Conservation (phyloP, 306 rosid genomes). For the Cicer yamashitae region DNA sequence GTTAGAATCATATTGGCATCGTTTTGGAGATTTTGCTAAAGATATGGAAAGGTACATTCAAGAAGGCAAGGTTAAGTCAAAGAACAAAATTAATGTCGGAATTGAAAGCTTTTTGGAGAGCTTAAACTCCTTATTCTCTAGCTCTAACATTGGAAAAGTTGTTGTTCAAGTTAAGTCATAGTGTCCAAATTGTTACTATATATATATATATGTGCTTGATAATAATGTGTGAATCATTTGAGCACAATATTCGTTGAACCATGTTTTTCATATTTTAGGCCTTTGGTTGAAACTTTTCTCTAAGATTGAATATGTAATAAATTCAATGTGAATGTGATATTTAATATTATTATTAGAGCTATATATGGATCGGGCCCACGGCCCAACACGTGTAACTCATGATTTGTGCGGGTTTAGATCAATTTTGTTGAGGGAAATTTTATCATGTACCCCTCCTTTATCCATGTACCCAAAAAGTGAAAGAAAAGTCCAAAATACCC, state of each 20-base stretch:
- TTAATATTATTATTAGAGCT: not conserved
- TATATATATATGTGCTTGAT: not conserved
- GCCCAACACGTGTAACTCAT: too few species aligned
- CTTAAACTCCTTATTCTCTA: conserved; percentile 57
- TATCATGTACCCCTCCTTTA: too few species aligned
- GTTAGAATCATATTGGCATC: conserved; percentile 55
- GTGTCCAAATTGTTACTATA: not conserved
- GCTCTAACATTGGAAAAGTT: conserved; percentile 65
- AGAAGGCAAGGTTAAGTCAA: conserved; percentile 59
- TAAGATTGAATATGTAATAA: not conserved
- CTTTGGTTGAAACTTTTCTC: not conserved
- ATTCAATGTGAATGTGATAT: not conserved
- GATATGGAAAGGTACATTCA: conserved; percentile 61
- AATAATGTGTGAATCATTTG: not conserved
- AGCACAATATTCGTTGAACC: not conserved
- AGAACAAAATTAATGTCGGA: conserved; percentile 54
- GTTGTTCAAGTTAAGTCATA: conserved; percentile 54
- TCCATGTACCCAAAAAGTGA: too few species aligned
- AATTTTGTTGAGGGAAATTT: too few species aligned
- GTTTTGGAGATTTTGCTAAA: conserved; percentile 62
- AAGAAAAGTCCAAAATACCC: too few species aligned
- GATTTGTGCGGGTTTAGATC: too few species aligned
- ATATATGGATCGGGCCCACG: too few species aligned
- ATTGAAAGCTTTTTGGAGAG: conserved; percentile 58
- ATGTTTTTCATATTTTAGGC: not conserved